Evolutionary conservation across 371 early-diverging fungal genomes (phyloP).

Genomic region (Furculomyces boomerangus): DNA sequence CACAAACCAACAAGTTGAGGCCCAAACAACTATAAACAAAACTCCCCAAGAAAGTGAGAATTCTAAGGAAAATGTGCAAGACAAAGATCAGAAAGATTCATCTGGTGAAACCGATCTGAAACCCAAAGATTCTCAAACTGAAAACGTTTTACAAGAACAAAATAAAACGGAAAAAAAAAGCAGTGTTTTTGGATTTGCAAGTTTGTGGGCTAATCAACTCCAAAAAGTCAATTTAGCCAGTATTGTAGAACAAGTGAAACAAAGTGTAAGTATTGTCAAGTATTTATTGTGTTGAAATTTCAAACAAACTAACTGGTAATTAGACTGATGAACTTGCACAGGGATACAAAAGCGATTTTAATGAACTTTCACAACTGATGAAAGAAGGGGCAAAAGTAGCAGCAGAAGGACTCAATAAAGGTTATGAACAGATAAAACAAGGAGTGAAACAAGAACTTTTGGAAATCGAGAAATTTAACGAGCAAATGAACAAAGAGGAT

Average conservation of each 20-base stretch:
- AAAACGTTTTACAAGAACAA: too few relatives aligned
- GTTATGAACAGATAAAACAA: not conserved
- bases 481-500: not conserved
- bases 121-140: too few relatives aligned
- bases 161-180: not conserved
- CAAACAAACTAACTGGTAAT: not conserved
- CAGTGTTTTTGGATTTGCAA: slow-evolving; percentile 17
- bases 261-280: not conserved
- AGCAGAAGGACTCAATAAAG: not conserved
- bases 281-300: not conserved
- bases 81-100: too few relatives aligned
- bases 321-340: slow-evolving; percentile 21
- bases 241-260: slow-evolving; percentile 18
- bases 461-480: not conserved
- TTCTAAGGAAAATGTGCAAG: too few relatives aligned
- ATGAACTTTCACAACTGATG: not conserved
- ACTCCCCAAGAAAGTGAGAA: too few relatives aligned
- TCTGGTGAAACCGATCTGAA: too few relatives aligned
- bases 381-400: not conserved
- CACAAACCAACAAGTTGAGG: too few relatives aligned
- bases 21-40: too few relatives aligned
- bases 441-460: not conserved
- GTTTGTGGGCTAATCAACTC: slow-evolving; percentile 17
- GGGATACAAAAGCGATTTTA: slow-evolving; percentile 13
- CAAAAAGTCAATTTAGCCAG: slow-evolving; percentile 12